Evolutionary conservation across 257 asterid species (phyloP), one percentile per base, ranked within the genome.

Genomic region (Forsythia viridissima): DNA sequence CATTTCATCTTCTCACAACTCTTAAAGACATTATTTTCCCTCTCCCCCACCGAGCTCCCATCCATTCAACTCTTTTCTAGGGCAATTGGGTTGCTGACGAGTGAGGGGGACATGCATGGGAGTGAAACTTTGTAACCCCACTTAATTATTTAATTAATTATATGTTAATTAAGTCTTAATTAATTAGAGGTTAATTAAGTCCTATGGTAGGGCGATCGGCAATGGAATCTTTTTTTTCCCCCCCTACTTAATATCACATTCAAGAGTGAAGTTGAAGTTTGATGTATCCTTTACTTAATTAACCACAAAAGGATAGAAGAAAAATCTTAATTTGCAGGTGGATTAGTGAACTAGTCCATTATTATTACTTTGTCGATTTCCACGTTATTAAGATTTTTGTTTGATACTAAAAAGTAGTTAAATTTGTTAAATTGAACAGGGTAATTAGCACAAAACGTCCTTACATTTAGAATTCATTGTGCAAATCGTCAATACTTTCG

Each of bases 131-230:
- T 41, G 70, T 57, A 57, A 30, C 70, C 59, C 71, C 44, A 76
- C 70, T 38, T 80, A 51, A 44, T 44, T 44, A 44, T 11, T 43
- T 44, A 44, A 3, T 44, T 11, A 44, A 4, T 40, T 40, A 43
- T 40, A 43, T 43, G 13, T 43, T 43, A 9, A 43, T 43, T 43
- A 43, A 43, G 36, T 39, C 40, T 39, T 83, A 73, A 79, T 42
- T 66, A 80, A 68, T 76, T 79, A 44, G 46, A 77, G 63, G 80
- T 80, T 83, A 80, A 79, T 65, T 48, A 42, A 72, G 82, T 79
- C 78, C 24, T 38, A 36, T 21, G 63, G 80, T 78, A 70, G 80
- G 76, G 76, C 42, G 76, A 79, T 75, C 75, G 80, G 83, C 75
- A 71, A 48, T 16, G 46, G 85, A 74, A 82, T 82, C 82, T 74